Evolutionary conservation across 768 basidiomycete species (phyloP).

Genomic region (Naganishia onofrii): DNA sequence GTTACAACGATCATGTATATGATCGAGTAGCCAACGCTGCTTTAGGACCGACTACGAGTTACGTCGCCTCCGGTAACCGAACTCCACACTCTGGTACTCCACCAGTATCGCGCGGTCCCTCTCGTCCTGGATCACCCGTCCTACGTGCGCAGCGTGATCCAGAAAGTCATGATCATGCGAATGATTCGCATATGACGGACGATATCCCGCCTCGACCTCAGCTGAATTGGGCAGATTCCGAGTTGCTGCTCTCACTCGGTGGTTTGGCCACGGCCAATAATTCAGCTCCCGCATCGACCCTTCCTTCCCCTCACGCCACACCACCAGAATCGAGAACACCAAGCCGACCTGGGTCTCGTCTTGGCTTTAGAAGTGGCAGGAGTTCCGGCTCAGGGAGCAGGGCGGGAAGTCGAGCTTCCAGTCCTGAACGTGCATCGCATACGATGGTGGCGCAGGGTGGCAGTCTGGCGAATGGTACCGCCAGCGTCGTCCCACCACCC

Average conservation of each 20-base stretch:
- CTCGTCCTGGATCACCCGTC: slow-evolving; percentile 36
- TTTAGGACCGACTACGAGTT: slow-evolving; percentile 30
- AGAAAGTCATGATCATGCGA: slow-evolving; percentile 12
- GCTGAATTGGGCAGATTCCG: slow-evolving; percentile 71
- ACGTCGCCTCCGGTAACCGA: slow-evolving; percentile 27
- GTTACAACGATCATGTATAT: slow-evolving; percentile 81
- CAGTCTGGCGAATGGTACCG: slow-evolving; percentile 49
- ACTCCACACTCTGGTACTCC: slow-evolving; percentile 30
- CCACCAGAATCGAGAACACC: slow-evolving; percentile 48
- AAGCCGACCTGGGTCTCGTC: slow-evolving; percentile 50
- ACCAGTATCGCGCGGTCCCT: slow-evolving; percentile 28
- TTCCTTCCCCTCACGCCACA: slow-evolving; percentile 43
- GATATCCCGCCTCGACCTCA: slow-evolving; percentile 47
- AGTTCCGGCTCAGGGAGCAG: slow-evolving; percentile 51
- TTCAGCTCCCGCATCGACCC: slow-evolving; percentile 37
- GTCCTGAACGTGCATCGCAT: slow-evolving; percentile 58
- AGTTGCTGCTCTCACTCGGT: slow-evolving; percentile 69
- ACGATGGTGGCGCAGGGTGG: slow-evolving; percentile 9
- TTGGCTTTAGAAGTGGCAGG: slow-evolving; percentile 43
- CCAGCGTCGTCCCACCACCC: slow-evolving; percentile 53
- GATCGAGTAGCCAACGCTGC: slow-evolving; percentile 64
- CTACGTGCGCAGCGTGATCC: slow-evolving; percentile 5
- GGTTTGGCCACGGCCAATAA: slow-evolving; percentile 50
- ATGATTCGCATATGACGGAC: slow-evolving; percentile 26
- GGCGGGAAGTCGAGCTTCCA: slow-evolving; percentile 57